Conservation (phyloP, 306 rosid genomes). For the Quercus rubra region DNA sequence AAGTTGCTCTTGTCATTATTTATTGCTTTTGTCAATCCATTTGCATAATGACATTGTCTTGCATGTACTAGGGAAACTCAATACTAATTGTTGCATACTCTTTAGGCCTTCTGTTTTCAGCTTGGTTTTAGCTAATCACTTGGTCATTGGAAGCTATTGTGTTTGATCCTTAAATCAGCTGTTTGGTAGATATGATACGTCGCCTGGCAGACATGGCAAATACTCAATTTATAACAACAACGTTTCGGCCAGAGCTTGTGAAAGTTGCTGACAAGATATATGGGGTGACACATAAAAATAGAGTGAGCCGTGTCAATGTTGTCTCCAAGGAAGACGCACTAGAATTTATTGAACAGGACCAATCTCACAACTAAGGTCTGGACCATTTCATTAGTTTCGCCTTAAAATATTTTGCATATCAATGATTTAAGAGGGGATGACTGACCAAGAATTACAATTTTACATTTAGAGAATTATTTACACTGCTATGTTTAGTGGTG, state of each 20-base stretch:
- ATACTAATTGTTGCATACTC: neutral
- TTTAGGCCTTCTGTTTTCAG: neutral
- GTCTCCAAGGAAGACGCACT: slow-evolving; percentile 71
- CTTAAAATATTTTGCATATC: neutral
- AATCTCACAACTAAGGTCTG: slow-evolving; percentile 78
- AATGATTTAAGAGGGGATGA: neutral
- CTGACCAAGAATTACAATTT: neutral
- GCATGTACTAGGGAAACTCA: neutral
- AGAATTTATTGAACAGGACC: slow-evolving; percentile 87
- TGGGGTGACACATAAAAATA: slow-evolving; percentile 81
- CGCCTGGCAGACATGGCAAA: slow-evolving; percentile 78
- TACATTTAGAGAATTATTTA: neutral
- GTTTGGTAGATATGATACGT: slow-evolving; percentile 78
- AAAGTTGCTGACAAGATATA: slow-evolving; percentile 92
- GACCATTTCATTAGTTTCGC: neutral
- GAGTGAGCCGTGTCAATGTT: slow-evolving; percentile 88
- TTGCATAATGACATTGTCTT: neutral
- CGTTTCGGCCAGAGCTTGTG: slow-evolving; percentile 91
- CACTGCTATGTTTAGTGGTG: neutral
- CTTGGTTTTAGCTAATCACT: neutral
- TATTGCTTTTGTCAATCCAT: neutral
- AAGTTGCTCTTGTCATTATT: neutral
- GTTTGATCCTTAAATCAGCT: slow-evolving; percentile 41
- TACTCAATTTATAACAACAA: slow-evolving; percentile 94
- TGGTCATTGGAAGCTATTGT: neutral